Evolutionary conservation across 1,284 basidiomycete genomes (phyloP), one percentile per base, ranked within the genome.

Genomic region (Phenoliferia sp.): DNA sequence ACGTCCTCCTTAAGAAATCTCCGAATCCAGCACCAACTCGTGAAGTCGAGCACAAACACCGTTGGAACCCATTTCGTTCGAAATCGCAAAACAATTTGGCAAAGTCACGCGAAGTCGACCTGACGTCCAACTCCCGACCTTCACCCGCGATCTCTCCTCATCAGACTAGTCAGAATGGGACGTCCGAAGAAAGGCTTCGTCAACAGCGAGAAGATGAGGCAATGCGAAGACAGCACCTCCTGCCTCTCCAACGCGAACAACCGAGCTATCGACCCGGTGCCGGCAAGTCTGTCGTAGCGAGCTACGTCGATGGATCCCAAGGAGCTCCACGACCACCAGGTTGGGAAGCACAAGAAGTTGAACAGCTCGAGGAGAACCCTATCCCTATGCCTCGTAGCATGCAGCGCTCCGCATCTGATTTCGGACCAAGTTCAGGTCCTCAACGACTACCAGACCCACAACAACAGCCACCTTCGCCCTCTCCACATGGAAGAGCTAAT

Each of bases 1-100:
- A n/a, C n/a, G n/a, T n/a, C n/a, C n/a, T 67, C 35, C 65, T 71
- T 17, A 44, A 71, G 66, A 34, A 54, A 52, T 31, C 64, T 64
- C 16, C 66, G 64, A 19, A n/a, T 29, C 50, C 44, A 16, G 29
- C 39, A 9, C 0, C 39, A 16, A 36, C 59, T 19, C 44, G 9
- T 17, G 5, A 31, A 33, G 15, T 22, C 19, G 32, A 62, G 32
- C 33, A 34, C n/a, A 32, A 55, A 15, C 10, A n/a, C 28, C 22
- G 33, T 12, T 70, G 66, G 64, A 31, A 48, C 1, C 39, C 59
- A 17, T 66, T 70, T 50, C 32, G 69, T 1, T 57, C 69, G 1
- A n/a, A 59, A 3, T 66, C 69, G 17, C 61, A 62, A 32, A 59
- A 48, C 22, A 61, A 26, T 10, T 17, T 52, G 34, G 57, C 50